phyloP scores from a whole-genome alignment of 2,329 filamentous ascomycete genomes.

The Fusarium guadeloupense region DNA sequence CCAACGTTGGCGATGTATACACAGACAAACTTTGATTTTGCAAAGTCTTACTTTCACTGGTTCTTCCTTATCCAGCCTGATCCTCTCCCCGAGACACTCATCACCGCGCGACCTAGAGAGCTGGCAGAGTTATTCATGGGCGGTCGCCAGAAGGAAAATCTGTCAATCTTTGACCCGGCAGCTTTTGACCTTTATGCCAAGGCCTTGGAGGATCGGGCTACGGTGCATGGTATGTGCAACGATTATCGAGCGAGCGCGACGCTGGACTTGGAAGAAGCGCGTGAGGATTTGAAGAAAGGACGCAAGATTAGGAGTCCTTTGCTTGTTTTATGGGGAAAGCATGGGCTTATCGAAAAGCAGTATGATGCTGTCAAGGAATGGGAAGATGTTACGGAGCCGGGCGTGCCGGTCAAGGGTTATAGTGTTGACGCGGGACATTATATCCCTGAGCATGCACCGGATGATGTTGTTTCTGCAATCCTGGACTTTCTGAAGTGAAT shows the following conservation, averaged over 20 bases:
- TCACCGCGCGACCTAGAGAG: slow-evolving; percentile 49
- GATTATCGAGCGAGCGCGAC: slow-evolving; percentile 65
- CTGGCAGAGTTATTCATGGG: slow-evolving; percentile 57
- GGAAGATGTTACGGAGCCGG: slow-evolving; percentile 54
- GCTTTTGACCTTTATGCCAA: slow-evolving; percentile 54
- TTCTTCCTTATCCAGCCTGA: slow-evolving; percentile 64
- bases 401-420: slow-evolving; percentile 51
- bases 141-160: slow-evolving; percentile 48
- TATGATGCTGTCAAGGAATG: slow-evolving; percentile 63
- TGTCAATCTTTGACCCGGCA: slow-evolving; percentile 47
- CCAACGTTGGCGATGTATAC: slow-evolving; percentile 65
- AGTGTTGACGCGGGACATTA: slow-evolving; percentile 59
- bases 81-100: slow-evolving; percentile 61
- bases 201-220: slow-evolving; percentile 52
- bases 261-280: slow-evolving; percentile 61
- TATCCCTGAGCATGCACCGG: slow-evolving; percentile 61
- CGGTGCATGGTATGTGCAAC: slow-evolving; percentile 61
- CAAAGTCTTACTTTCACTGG: slow-evolving; percentile 66
- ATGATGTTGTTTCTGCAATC: slow-evolving; percentile 55
- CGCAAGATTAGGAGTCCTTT: slow-evolving; percentile 57
- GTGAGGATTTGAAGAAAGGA: slow-evolving; percentile 54
- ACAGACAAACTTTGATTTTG: slow-evolving; percentile 53
- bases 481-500: slow-evolving; percentile 50
- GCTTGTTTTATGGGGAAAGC: slow-evolving; percentile 60
- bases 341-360: slow-evolving; percentile 58